Evolutionary conservation across 352 stramenopile species (phyloP), one percentile per base, ranked within the genome.

Genomic region (Albugo laibachii): DNA sequence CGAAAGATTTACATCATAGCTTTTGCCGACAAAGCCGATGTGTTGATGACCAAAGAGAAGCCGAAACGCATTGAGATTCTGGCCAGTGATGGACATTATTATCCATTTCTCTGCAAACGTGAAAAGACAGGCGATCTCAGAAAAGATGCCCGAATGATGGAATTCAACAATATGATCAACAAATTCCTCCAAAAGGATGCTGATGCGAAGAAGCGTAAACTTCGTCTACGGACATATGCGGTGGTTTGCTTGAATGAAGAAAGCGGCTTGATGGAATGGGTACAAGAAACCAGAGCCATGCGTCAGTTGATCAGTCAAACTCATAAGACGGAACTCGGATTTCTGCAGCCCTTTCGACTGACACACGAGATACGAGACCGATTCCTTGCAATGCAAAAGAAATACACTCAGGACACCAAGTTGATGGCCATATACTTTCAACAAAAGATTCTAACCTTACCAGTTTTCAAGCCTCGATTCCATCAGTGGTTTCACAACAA

Each of bases 161-260:
- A 99, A 63, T 95, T 99, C 47, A 98, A 97, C 56, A 96, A 83
- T 48, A 96, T 99, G 55, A 96, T 99, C 42, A 99, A 99, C 72
- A 92, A 96, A 47, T 66, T 99, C n/a, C 77, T 99, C 48, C 66
- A 91, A 36, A 80, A 78, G 49, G 77, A 96, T 55, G 66, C 64
- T 36, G 93, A 92, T 58, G 83, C 75, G 0, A 70, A 83, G 12
- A 86, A 91, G 49, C 78, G 88, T 11, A 92, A 93, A 49, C 65
- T 99, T 5, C 78, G 92, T 14, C 63, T 99, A 31, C 81, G 94
- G 0, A 99, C 96, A 10, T 99, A 98, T 63, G 91, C 93, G 4
- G 96, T 99, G 3, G 93, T 98, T 13, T 98, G 93, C 63, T 69
- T 99, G 45, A 97, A 97, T 50, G 96, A 99, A 82, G 95, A 99